Percentiles rank a stretch among this genome's conserved stretches.
These are phyloP conservation scores for Ascochyta pisi DNA, from an alignment of 2,329 filamentous ascomycete species.

Conservation along the genomic window DNA sequence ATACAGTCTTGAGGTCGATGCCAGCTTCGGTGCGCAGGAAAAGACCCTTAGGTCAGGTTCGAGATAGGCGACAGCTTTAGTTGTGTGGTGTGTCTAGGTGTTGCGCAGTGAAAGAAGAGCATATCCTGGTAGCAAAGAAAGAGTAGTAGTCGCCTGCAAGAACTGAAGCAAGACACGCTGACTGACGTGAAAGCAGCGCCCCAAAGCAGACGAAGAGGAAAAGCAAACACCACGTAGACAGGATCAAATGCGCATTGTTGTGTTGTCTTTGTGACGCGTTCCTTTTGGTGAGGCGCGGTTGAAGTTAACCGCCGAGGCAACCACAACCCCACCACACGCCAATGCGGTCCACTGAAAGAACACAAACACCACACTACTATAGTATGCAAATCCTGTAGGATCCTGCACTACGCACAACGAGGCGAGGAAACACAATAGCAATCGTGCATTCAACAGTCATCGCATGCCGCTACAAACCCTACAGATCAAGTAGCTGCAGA, in stretches of 20 bases:
- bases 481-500: not conserved
- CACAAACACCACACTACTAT: not conserved
- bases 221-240: not conserved
- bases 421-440: not conserved
- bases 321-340: not conserved
- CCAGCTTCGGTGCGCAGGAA: not conserved
- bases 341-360: not conserved
- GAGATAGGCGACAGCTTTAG: not conserved
- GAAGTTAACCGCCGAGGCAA: not conserved
- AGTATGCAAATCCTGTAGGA: too few relatives aligned
- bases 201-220: too few relatives aligned
- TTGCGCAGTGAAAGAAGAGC: constrained; percentile 8
- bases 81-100: not conserved
- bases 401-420: too few relatives aligned
- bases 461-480: not conserved
- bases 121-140: constrained; percentile 6
- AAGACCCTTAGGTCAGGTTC: not conserved
- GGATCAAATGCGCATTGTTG: not conserved
- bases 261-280: constrained; percentile 4
- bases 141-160: not conserved
- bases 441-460: not conserved
- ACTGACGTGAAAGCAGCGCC: not conserved
- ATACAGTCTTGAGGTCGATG: not conserved
- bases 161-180: not conserved
- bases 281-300: not conserved